These are phyloP conservation scores for Closterium sp. DNA, from an alignment of 139 green algal genomes.

Conservation along the genomic window DNA sequence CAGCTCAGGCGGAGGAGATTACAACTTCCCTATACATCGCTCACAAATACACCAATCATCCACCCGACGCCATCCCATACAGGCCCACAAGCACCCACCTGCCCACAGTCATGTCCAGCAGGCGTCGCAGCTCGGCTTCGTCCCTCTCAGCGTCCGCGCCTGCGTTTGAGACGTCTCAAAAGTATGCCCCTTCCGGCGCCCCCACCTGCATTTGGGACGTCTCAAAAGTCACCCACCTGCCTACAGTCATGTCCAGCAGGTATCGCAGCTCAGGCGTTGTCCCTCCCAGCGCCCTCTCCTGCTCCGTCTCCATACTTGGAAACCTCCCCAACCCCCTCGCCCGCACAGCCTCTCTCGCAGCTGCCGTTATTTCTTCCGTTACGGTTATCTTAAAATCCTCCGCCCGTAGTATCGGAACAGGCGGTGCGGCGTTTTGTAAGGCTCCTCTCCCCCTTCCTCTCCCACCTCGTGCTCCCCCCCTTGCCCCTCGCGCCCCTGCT, in stretches of 20 bases:
- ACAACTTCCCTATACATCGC: too few relatives aligned
- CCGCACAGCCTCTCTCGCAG: neutral
- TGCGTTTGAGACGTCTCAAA: too few relatives aligned
- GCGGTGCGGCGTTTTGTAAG: neutral
- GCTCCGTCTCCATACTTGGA: neutral
- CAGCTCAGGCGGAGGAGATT: too few relatives aligned
- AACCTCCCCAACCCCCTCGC: neutral
- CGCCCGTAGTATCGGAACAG: neutral
- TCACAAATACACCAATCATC: too few relatives aligned
- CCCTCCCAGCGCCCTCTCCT: neutral
- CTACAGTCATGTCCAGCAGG: neutral
- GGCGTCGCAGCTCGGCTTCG: too few relatives aligned
- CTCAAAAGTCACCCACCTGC: neutral
- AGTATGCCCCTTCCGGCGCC: too few relatives aligned
- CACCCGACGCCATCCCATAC: too few relatives aligned
- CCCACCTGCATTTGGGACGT: too few relatives aligned
- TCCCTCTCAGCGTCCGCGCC: too few relatives aligned
- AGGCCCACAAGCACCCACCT: too few relatives aligned
- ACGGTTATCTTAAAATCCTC: neutral
- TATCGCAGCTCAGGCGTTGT: neutral
- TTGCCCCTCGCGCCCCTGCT: neutral
- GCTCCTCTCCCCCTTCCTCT: too few relatives aligned
- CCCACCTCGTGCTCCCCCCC: neutral
- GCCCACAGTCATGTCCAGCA: too few relatives aligned
- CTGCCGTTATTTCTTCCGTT: neutral